phyloP scores from a whole-genome alignment of 2,329 filamentous ascomycete genomes.

The Dactylella cylindrospora region DNA sequence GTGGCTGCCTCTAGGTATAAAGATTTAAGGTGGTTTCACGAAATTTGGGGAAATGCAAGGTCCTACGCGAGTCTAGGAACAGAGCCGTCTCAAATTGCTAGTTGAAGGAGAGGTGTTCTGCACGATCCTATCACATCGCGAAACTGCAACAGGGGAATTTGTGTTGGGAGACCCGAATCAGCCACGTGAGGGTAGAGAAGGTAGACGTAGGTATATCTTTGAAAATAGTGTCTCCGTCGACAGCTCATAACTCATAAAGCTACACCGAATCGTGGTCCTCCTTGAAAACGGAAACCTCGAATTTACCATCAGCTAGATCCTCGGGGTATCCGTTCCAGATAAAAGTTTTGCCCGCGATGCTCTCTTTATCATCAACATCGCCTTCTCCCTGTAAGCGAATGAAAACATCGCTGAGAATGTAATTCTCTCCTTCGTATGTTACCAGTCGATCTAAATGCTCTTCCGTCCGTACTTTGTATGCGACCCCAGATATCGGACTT shows the following conservation, averaged over 20 bases:
- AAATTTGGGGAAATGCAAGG: no score
- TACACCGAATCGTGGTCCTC: not conserved
- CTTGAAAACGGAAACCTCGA: not conserved
- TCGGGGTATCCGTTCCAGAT: slow-evolving; percentile 3
- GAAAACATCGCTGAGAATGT: not conserved
- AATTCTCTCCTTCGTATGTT: slow-evolving; percentile 6
- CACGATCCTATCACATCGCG: slow-evolving; percentile 19
- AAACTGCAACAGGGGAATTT: slow-evolving; percentile 20
- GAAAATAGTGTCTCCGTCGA: no score
- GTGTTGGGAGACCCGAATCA: slow-evolving; percentile 3
- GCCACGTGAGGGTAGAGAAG: no score
- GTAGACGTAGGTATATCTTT: no score
- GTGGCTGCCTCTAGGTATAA: slow-evolving; percentile 21
- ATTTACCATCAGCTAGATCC: slow-evolving; percentile 6
- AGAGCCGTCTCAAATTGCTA: no score
- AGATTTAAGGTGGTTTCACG: no score
- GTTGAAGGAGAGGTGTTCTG: slow-evolving; percentile 8
- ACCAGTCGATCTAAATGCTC: slow-evolving; percentile 1
- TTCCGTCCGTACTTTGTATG: not conserved
- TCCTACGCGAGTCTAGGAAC: no score
- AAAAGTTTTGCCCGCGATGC: slow-evolving; percentile 1
- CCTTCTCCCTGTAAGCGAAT: not conserved
- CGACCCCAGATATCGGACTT: not conserved
- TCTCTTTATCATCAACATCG: not conserved
- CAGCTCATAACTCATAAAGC: no score